Evolutionary conservation across 2,329 filamentous ascomycete species (phyloP), one percentile per base, ranked within the genome.

Genomic region (Alternaria sp.): DNA sequence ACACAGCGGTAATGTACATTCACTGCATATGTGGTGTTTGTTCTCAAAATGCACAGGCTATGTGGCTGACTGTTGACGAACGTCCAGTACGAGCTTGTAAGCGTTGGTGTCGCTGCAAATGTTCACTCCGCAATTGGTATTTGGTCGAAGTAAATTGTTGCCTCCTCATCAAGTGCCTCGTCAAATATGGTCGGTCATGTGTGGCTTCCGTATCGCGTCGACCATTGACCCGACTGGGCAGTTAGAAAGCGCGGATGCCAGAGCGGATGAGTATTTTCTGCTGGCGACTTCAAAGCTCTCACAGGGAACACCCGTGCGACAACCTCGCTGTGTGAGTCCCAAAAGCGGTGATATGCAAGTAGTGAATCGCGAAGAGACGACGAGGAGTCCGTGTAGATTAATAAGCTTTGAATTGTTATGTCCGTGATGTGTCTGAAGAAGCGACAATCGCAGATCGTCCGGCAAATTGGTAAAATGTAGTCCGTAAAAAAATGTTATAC

Each of bases 401-500:
- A 60, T 61, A 63, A 58, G 55, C 54, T 64, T 65, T 67, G 52
- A 69, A 66, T 66, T 65, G 58, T 55, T 67, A 63, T 67, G 68
- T 71, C 67, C 67, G 60, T 61, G 56, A 58, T 42, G 60, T 52
- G 58, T 55, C 54, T 64, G 65, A 66, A 64, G 56, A 66, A 66
- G 60, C 56, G 61, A 64, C 50, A 52, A 57, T 48, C 58, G 56
- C 51, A 62, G 44, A 53, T 61, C 40, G 56, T 57, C 55, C 63
- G 67, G 64, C 66, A 66, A 65, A 65, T 42, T 62, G 34, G 62
- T 63, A 62, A 61, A 61, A 63, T 62, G 62, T 56, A 65, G 62
- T 62, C 62, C 56, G 64, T 63, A 62, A 62, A 56, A 17, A 68
- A 61, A 64, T 69, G 63, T 66, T 67, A 67, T 67, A 70, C 62